Conservation (phyloP, 2,329 filamentous ascomycete species). For the Neoascochyta sp. region DNA sequence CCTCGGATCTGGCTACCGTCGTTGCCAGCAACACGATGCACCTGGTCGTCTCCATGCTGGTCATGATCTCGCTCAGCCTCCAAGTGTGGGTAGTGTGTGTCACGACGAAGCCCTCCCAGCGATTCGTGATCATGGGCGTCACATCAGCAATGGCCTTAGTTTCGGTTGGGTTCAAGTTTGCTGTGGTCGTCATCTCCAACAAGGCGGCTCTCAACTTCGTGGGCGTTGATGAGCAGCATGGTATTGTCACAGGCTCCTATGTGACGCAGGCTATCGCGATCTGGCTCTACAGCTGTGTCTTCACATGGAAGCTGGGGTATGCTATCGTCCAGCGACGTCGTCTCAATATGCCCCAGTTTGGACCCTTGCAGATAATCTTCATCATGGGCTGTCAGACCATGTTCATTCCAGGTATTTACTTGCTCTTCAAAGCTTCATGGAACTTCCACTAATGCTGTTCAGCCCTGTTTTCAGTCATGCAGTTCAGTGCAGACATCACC, state of each 20-base stretch:
- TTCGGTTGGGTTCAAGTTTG: conserved; percentile 54
- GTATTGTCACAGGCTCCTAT: conserved; percentile 40
- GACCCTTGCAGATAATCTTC: conserved; percentile 64
- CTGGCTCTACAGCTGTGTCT: conserved; percentile 60
- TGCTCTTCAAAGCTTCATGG: not conserved
- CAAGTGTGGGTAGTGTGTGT: conserved; percentile 62
- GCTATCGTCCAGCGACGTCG: conserved; percentile 55
- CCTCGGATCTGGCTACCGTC: conserved; percentile 45
- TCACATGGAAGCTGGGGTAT: conserved; percentile 58
- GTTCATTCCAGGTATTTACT: conserved; percentile 57
- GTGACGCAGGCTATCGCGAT: conserved; percentile 56
- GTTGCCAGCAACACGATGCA: conserved; percentile 50
- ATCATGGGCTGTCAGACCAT: conserved; percentile 66
- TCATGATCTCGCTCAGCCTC: conserved; percentile 58
- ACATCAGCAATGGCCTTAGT: conserved; percentile 51
- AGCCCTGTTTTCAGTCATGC: conserved; percentile 60
- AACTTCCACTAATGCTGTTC: conserved; percentile 16
- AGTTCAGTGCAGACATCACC: conserved; percentile 49
- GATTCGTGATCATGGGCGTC: conserved; percentile 44
- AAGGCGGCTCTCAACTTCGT: conserved; percentile 27
- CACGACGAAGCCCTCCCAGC: conserved; percentile 44
- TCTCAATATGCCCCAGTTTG: conserved; percentile 58
- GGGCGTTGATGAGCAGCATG: conserved; percentile 14
- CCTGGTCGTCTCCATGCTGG: conserved; percentile 52
- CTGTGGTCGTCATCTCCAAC: conserved; percentile 49